Evolutionary conservation across 495 filamentous ascomycete species (phyloP).

Genomic region (Penicillium paxilli): DNA sequence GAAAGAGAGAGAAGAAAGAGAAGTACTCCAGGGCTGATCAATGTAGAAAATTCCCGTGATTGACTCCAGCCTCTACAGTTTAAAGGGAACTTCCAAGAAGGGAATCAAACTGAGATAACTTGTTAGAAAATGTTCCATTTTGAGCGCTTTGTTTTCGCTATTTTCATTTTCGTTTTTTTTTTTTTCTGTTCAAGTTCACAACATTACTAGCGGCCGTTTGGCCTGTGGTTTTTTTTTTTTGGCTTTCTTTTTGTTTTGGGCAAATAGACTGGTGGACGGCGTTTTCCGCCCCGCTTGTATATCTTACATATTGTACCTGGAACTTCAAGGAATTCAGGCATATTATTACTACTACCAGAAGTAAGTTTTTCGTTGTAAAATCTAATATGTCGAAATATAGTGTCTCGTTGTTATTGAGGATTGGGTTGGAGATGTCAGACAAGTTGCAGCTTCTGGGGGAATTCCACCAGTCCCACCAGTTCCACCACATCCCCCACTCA

Average conservation of each 20-base stretch:
- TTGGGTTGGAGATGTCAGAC: not conserved
- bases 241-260: not conserved
- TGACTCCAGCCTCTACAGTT: too few species aligned
- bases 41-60: not conserved
- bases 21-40: not conserved
- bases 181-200: not conserved
- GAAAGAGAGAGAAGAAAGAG: not conserved
- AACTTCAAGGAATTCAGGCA: not conserved
- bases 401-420: not conserved
- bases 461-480: too few species aligned
- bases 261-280: slow-evolving; percentile 1
- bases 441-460: too few species aligned
- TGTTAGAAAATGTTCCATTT: too few species aligned
- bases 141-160: not conserved
- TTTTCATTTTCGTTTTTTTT: too few species aligned
- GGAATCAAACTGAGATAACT: too few species aligned
- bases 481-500: not conserved
- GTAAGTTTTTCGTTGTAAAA: not conserved
- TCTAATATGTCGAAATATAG: not conserved
- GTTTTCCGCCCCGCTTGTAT: not conserved
- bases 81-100: too few species aligned
- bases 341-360: too few species aligned
- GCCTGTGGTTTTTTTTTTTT: not conserved
- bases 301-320: not conserved
- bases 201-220: not conserved